phyloP scores from a whole-genome alignment of 768 basidiomycete genomes.

The Inosperma sp. region DNA sequence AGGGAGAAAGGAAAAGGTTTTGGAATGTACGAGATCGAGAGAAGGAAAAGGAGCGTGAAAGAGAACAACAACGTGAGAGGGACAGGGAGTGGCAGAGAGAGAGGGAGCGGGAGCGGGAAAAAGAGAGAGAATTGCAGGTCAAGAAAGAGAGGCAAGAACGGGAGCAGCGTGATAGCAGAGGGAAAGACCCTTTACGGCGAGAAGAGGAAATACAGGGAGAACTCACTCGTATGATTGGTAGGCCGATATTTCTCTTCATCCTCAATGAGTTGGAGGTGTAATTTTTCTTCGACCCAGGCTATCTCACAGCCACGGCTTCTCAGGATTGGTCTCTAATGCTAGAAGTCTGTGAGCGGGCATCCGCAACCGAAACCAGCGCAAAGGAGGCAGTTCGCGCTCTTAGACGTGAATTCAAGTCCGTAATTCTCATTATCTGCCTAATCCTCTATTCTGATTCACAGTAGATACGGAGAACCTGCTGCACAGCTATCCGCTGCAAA shows the following conservation, averaged over 20 bases:
- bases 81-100: constrained; percentile 41
- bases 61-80: constrained; percentile 33
- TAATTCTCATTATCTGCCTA: constrained; percentile 9
- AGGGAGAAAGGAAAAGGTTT: constrained; percentile 4
- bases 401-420: constrained; percentile 79
- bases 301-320: constrained; percentile 69
- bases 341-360: constrained; percentile 83
- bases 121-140: constrained; percentile 33
- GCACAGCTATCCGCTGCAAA: constrained; percentile 74
- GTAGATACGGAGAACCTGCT: constrained; percentile 68
- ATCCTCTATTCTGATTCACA: constrained; percentile 6
- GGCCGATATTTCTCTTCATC: constrained; percentile 11
- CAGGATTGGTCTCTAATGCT: constrained; percentile 81
- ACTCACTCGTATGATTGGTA: constrained; percentile 70
- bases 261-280: background rate
- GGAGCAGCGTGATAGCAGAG: constrained; percentile 21
- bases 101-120: constrained; percentile 33
- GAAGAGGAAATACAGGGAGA: constrained; percentile 48
- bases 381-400: constrained; percentile 83
- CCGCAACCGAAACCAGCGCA: constrained; percentile 62
- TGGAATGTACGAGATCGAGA: constrained; percentile 16
- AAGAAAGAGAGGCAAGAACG: constrained; percentile 31
- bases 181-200: constrained; percentile 25
- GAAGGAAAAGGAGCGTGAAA: constrained; percentile 43
- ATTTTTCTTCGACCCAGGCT: constrained; percentile 39